These are phyloP conservation scores for Sporothrix brunneoviolacea DNA, from an alignment of 2,329 filamentous ascomycete genomes.

Conservation along the genomic window DNA sequence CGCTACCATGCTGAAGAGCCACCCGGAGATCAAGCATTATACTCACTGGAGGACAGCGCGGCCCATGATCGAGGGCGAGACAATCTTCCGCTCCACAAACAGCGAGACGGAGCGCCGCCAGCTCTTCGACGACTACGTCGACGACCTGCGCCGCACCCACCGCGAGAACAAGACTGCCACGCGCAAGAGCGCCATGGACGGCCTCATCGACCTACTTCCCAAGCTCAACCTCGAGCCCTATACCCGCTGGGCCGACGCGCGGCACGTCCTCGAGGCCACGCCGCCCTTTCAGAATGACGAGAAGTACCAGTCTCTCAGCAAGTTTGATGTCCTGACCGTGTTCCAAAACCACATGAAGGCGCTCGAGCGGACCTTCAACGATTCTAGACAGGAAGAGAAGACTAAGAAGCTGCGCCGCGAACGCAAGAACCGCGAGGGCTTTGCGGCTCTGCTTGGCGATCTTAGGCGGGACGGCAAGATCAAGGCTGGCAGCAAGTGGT, in stretches of 20 bases:
- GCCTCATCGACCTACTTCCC: conserved; percentile 70
- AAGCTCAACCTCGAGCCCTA: conserved; percentile 83
- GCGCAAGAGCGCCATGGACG: conserved; percentile 76
- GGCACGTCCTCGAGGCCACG: conserved; percentile 71
- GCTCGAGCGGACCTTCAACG: conserved; percentile 85
- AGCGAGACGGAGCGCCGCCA: conserved; percentile 81
- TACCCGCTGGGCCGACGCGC: conserved; percentile 88
- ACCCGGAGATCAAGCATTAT: conserved; percentile 95
- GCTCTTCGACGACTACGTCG: conserved; percentile 88
- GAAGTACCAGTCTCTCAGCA: conserved; percentile 78
- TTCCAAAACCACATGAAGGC: conserved; percentile 95
- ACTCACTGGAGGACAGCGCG: conserved; percentile 95
- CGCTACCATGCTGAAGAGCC: conserved; percentile 88
- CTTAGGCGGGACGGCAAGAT: conserved; percentile 72
- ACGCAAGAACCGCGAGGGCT: conserved; percentile 79
- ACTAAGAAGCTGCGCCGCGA: conserved; percentile 72
- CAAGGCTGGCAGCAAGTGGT: conserved; percentile 88
- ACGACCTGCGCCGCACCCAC: conserved; percentile 74
- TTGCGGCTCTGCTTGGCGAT: conserved; percentile 66
- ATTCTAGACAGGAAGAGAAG: conserved; percentile 82
- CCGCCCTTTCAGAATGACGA: conserved; percentile 61
- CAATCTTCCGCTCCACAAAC: conserved; percentile 86
- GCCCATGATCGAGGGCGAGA: conserved; percentile 90
- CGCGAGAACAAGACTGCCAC: conserved; percentile 65
- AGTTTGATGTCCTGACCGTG: conserved; percentile 82